Base-by-base conservation (phyloP, 768 basidiomycete genomes). In the Strobilomyces dryophilus region DNA sequence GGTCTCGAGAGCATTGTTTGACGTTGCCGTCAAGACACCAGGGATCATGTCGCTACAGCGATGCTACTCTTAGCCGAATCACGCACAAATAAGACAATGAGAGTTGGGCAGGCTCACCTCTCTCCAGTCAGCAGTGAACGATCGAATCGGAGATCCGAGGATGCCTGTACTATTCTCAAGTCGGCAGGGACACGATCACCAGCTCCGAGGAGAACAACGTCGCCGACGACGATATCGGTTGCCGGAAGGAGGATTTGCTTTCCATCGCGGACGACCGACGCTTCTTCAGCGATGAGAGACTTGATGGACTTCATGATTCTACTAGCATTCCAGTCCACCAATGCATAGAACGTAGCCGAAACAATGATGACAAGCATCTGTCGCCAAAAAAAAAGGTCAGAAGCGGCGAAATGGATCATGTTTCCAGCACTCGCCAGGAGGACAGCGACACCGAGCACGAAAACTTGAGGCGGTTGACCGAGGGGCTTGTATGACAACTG, bases 171-270 rank as follows among this genome's bases (percentile, higher is more conserved):
- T 34, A 84, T 69, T 26, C 82, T 74, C 32, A 83, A 59, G 60
- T 84, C 83, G 8, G 82, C 81, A 4, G 81, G 81, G 18, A 82
- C 73, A 10, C 81, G 75, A 57, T 82, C 78, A 37, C 81, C 81
- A 1, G 79, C 69, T 27, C 69, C 66, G 57, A 83, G 76, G 20
- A 72, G 63, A 42, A 81, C 69, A 44, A 82, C 60, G 50, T 83
- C 81, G 4, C 81, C 80, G 0, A 79, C 77, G 10, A 85, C 72
- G 40, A 84, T 74, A 34, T 82, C 76, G 45, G 76, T 76, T 11
- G 81, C 80, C 24, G 77, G 67, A 10, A 80, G 69, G 18, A 74
- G 75, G n/a, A 75, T 64, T 27, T 71, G 71, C 39, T 75, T 71
- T 9, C 74, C 73, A 56, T 82, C 76, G 3, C 81, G 74, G 24